Percentiles rank a stretch among this genome's conserved stretches.
phyloP scores from a whole-genome alignment of 306 rosid species.

The Canavalia gladiata region DNA sequence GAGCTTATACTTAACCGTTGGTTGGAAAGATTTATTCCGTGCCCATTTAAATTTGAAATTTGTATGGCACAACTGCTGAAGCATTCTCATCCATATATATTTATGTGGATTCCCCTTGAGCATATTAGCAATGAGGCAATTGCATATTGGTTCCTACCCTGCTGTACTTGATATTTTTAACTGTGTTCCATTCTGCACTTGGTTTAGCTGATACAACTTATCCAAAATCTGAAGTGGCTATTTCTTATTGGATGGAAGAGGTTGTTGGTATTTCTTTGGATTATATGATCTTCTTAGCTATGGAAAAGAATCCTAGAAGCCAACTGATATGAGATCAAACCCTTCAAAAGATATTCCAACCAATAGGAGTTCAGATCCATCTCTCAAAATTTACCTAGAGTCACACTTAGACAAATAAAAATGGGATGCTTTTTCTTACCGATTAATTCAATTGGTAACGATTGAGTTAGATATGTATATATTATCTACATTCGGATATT shows the following conservation, averaged over 20 bases:
- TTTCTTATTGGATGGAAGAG: slow-evolving; percentile 30
- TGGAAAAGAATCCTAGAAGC: background rate
- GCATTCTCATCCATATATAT: slow-evolving; percentile 12
- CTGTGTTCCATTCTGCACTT: background rate
- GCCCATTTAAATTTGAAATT: background rate
- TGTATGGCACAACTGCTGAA: background rate
- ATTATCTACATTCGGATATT: too few species aligned
- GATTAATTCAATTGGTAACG: background rate
- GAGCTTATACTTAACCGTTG: background rate
- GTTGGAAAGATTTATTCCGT: background rate
- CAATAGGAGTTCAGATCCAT: background rate
- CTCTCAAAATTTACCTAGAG: background rate
- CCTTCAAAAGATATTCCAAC: background rate
- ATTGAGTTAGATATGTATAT: too few species aligned
- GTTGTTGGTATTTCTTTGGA: slow-evolving; percentile 23
- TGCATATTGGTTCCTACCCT: background rate
- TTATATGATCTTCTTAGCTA: background rate
- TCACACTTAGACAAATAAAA: background rate
- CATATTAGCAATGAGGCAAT: background rate
- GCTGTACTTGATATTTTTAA: background rate
- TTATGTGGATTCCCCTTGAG: background rate
- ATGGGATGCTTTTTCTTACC: slow-evolving; percentile 5
- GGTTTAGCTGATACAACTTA: slow-evolving; percentile 19
- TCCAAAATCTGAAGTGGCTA: slow-evolving; percentile 34
- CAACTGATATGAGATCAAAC: background rate